Percentiles rank a stretch among this genome's conserved stretches.
Conservation (phyloP, 139 green algal species). For the Tetradesmus obliquus region DNA sequence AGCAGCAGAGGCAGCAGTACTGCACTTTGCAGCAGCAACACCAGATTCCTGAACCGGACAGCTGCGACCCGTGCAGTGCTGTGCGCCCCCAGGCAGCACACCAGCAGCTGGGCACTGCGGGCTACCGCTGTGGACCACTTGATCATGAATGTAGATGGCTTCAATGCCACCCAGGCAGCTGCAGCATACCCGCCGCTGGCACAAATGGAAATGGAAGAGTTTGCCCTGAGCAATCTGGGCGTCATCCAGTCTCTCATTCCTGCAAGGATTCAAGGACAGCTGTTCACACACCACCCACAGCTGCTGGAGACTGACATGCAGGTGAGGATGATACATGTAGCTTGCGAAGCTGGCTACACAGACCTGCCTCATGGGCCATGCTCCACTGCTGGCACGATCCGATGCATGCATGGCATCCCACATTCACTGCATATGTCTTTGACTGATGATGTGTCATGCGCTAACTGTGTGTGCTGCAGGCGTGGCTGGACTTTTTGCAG, state of each 20-base stretch:
- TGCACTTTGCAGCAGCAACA: neutral
- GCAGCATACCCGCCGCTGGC: neutral
- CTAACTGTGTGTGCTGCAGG: neutral
- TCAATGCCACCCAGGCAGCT: neutral
- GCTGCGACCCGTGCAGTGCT: neutral
- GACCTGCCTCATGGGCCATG: neutral
- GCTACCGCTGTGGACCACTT: conserved; percentile 11
- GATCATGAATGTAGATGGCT: conserved; percentile 2
- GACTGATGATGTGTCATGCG: neutral
- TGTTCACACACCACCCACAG: conserved; percentile 13
- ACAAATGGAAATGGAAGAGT: neutral
- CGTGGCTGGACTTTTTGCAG: conserved; percentile 12
- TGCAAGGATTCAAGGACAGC: neutral
- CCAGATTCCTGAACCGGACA: neutral
- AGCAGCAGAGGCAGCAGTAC: neutral
- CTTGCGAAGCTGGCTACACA: neutral
- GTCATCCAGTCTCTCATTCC: neutral
- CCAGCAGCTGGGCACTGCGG: neutral
- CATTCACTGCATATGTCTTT: too few relatives aligned
- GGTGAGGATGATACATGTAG: neutral
- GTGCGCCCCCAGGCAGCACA: neutral
- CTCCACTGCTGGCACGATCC: neutral
- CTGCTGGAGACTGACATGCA: conserved; percentile 29
- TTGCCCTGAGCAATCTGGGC: neutral
- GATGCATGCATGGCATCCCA: too few relatives aligned